A percentile compares a stretch with the other conserved stretches of the same genome.
Evolutionary conservation across 2,329 filamentous ascomycete species (phyloP).

Genomic region (Epichloe amarillans): DNA sequence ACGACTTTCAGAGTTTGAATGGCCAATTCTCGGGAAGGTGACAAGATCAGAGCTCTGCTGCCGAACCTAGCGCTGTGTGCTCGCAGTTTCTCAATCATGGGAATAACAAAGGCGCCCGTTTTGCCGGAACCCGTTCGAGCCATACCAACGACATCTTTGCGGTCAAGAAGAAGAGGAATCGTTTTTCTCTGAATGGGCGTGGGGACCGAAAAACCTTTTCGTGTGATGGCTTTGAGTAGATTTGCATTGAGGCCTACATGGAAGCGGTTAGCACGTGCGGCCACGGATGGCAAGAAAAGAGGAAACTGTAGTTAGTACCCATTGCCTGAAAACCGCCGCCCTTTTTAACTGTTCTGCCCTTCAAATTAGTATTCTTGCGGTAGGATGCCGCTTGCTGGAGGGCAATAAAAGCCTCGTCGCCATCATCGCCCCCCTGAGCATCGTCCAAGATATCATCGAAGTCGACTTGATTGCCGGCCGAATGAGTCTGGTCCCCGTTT

Average conservation of each 20-base stretch:
- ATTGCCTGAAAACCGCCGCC: conserved; percentile 94
- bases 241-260: conserved; percentile 57
- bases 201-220: conserved; percentile 91
- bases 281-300: no score
- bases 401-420: conserved; percentile 85
- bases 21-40: conserved; percentile 85
- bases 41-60: conserved; percentile 74
- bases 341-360: conserved; percentile 81
- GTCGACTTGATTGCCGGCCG: conserved; percentile 36
- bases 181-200: conserved; percentile 97
- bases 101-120: conserved; percentile 94
- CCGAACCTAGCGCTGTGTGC: conserved; percentile 79
- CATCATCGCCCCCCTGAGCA: conserved; percentile 33
- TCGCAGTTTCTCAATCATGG: conserved; percentile 91
- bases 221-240: conserved; percentile 77
- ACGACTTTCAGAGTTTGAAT: conserved; percentile 93
- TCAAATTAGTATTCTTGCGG: conserved; percentile 68
- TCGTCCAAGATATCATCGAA: conserved; percentile 48
- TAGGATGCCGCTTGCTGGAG: conserved; percentile 77
- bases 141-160: conserved; percentile 97
- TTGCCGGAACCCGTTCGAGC: conserved; percentile 97
- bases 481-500: conserved; percentile 24
- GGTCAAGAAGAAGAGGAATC: conserved; percentile 79
- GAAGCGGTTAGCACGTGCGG: background rate
- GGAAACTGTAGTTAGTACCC: conserved; percentile 34